Evolutionary conservation across 139 green algal species (phyloP).

Genomic region (Coccomyxa sp.): DNA sequence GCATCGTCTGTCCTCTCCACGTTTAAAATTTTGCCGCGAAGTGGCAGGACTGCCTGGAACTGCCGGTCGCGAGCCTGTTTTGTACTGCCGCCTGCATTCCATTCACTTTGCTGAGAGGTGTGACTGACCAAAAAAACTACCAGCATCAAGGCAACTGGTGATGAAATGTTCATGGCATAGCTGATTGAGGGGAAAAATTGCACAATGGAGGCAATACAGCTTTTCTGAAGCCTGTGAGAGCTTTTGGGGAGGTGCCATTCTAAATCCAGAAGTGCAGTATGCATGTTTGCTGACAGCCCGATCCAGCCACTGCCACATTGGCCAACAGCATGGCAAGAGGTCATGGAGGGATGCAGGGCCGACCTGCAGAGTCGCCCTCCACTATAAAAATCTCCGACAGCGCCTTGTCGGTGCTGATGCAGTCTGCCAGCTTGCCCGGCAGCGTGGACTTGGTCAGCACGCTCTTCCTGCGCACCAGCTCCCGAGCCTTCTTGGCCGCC

Average conservation of each 20-base stretch:
- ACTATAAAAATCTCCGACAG: conserved; percentile 94
- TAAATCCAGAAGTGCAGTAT: too few relatives aligned
- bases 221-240: too few relatives aligned
- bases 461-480: conserved; percentile 92
- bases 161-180: too few relatives aligned
- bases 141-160: background rate
- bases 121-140: background rate
- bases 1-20: conserved; percentile 82
- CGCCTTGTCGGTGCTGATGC: conserved; percentile 47
- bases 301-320: too few relatives aligned
- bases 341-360: too few relatives aligned
- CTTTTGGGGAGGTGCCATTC: too few relatives aligned
- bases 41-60: conserved; percentile 89
- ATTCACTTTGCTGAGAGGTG: background rate
- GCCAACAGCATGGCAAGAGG: too few relatives aligned
- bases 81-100: conserved; percentile 72
- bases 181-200: too few relatives aligned
- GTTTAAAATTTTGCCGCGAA: conserved; percentile 98
- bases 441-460: conserved; percentile 83
- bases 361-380: conserved; percentile 89
- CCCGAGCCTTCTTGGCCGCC: conserved; percentile 85
- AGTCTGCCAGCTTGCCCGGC: conserved; percentile 96
- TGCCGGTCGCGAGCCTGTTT: conserved; percentile 90
- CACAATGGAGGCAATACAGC: too few relatives aligned
- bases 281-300: too few relatives aligned